Conservation (phyloP, 352 stramenopile species). For the Phytophthora megakarya region DNA sequence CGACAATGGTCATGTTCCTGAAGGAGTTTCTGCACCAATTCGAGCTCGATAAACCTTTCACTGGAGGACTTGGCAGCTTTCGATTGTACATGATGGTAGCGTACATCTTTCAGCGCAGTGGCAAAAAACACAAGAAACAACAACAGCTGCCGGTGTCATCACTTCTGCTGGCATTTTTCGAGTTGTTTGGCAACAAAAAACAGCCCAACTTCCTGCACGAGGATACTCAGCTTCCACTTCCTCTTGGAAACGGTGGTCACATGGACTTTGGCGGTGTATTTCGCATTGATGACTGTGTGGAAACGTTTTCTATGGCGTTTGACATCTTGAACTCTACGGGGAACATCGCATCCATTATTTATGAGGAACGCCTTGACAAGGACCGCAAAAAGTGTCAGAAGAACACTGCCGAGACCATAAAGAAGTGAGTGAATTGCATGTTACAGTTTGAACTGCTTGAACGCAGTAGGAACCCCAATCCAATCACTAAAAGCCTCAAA, state of each 20-base stretch:
- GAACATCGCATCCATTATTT: constrained; percentile 65
- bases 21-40: constrained; percentile 85
- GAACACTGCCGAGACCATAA: constrained; percentile 18
- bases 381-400: constrained; percentile 43
- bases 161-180: constrained; percentile 63
- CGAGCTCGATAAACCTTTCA: constrained; percentile 81
- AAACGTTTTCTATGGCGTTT: constrained; percentile 72
- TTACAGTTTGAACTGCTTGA: constrained; percentile 53
- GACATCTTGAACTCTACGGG: constrained; percentile 56
- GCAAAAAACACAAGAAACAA: constrained; percentile 20
- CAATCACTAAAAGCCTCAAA: constrained; percentile 42
- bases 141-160: constrained; percentile 22
- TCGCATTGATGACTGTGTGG: constrained; percentile 65
- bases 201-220: constrained; percentile 53
- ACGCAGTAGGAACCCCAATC: constrained; percentile 34
- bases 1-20: constrained; percentile 61
- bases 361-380: constrained; percentile 54
- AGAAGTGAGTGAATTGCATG: constrained; percentile 12
- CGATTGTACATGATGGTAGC: constrained; percentile 85
- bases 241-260: constrained; percentile 37
- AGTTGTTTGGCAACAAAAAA: constrained; percentile 69
- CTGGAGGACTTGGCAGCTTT: constrained; percentile 76
- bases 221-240: constrained; percentile 54
- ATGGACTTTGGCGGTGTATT: constrained; percentile 73
- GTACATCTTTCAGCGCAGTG: constrained; percentile 50